Percentiles rank a stretch among this genome's conserved stretches.
phyloP scores from a whole-genome alignment of 2,329 filamentous ascomycete genomes.

The Proliferodiscus dingleyae region DNA sequence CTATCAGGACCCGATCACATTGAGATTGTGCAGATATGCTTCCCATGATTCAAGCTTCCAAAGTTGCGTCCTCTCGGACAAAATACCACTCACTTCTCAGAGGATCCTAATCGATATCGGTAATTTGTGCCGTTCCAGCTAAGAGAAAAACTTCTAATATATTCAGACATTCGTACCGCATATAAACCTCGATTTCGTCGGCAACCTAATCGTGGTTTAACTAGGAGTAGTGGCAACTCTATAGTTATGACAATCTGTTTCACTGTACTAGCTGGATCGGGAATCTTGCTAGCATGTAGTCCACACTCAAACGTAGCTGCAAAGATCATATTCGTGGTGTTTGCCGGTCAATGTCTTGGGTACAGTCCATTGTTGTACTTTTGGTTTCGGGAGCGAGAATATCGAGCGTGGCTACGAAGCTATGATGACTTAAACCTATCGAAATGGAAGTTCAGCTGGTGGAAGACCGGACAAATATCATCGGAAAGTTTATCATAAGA shows the following conservation, averaged over 20 bases:
- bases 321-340: not conserved
- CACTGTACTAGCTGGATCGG: not conserved
- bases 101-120: not conserved
- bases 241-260: not conserved
- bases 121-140: not conserved
- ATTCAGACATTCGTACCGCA: not conserved
- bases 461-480: no score
- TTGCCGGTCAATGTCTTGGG: not conserved
- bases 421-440: not conserved
- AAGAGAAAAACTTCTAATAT: not conserved
- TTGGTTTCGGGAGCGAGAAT: not conserved
- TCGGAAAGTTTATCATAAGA: no score
- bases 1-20: not conserved
- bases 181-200: slow-evolving; percentile 1
- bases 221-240: not conserved
- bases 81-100: not conserved
- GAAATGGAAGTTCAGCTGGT: not conserved
- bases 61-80: not conserved
- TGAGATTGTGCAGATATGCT: not conserved
- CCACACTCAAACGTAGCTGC: not conserved
- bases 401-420: not conserved
- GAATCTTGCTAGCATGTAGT: not conserved
- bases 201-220: not conserved
- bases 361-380: not conserved
- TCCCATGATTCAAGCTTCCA: not conserved